Conservation (phyloP, 352 stramenopile species). For the Globisporangium nunn region DNA sequence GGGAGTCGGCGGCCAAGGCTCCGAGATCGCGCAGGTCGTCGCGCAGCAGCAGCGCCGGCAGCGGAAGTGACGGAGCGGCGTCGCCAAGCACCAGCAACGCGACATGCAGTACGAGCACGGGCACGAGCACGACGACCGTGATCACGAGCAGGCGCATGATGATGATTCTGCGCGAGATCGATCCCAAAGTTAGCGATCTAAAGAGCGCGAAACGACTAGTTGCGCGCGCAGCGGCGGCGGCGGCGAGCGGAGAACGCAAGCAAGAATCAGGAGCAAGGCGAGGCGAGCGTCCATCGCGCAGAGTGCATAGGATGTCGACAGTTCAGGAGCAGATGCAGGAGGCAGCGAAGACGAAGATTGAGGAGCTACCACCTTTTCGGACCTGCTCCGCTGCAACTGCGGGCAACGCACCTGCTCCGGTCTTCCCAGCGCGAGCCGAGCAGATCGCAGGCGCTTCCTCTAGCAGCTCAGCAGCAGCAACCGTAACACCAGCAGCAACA, state of each 20-base stretch:
- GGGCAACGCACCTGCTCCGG: background rate
- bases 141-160: background rate
- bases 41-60: conserved; percentile 5
- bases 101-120: background rate
- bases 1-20: background rate
- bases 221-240: background rate
- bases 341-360: background rate
- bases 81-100: background rate
- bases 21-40: conserved; percentile 12
- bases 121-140: background rate
- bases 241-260: too few relatives aligned
- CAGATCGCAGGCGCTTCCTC: conserved; percentile 2
- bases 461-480: background rate
- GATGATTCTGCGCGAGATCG: background rate
- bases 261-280: too few relatives aligned
- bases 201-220: background rate
- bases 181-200: too few relatives aligned
- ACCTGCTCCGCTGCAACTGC: background rate
- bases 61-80: background rate
- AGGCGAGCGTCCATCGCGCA: too few relatives aligned
- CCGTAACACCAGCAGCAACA: background rate
- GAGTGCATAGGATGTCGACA: too few relatives aligned
- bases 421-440: conserved; percentile 5
- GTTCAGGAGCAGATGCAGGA: background rate
- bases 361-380: background rate